Evolutionary conservation across 495 filamentous ascomycete species (phyloP), one percentile per base, ranked within the genome.

Genomic region (Podospora didyma): DNA sequence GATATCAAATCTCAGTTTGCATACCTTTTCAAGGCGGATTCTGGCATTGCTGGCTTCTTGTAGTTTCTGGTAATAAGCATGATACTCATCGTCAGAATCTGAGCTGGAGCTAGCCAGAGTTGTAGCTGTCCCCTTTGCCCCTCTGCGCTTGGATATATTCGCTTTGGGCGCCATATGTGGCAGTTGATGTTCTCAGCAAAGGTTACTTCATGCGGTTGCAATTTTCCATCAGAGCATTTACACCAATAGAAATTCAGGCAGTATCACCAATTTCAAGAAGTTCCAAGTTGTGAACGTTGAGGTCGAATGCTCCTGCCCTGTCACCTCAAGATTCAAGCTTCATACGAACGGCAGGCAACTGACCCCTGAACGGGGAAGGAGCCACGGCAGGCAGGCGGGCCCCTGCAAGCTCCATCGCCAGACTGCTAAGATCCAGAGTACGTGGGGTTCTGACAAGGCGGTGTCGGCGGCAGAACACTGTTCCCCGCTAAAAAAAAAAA

Each of bases 401-500:
- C 62, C 58, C 47, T 61, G 53, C 35, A 51, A 17, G 22, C n/a
- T 16, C 39, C 12, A 12, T 2, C 50, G 9, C 26, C 9, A 31
- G 26, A 3, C 39, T 50, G 53, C 39, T 48, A 50, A 48, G 14
- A 31, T 17, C 31, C 34, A 10, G 49, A 12, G 5, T 39, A 31
- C 2, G 31, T 14, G 49, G 28, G 24, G 24, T 23, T 16, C 7
- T 4, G n/a, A 7, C 44, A 44, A 39, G 55, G 68, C 68, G 68
- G 68, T 71, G 66, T 56, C 23, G 2, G 3, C 2, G 57, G 53
- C 62, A 60, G 20, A 66, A 50, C 39, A 42, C 28, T 19, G n/a
- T 51, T 63, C 60, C 57, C 65, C 66, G 61, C 66, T 58, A 61
- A 66, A 66, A 60, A 58, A 51, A 31, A 28, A 39, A 22, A 63